phyloP scores from a whole-genome alignment of 2,329 filamentous ascomycete genomes.

The Colletotrichum horii region DNA sequence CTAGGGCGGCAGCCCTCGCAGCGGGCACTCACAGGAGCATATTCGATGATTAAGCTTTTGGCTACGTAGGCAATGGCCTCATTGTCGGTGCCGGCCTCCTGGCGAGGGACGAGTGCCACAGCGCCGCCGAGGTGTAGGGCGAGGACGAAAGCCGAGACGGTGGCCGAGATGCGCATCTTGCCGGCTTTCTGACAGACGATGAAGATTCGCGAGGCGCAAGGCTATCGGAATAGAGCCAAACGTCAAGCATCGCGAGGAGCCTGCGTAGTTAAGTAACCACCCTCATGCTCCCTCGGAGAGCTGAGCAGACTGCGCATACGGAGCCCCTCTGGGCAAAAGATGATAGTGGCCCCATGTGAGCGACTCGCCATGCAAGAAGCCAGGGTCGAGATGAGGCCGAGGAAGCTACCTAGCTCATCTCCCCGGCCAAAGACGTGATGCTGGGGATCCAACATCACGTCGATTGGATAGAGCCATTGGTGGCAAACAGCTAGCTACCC shows the following conservation, averaged over 20 bases:
- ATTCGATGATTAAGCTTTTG: constrained; percentile 28
- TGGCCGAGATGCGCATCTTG: constrained; percentile 21
- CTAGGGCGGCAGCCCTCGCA: constrained; percentile 7
- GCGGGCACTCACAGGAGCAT: constrained; percentile 23
- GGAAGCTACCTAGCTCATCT: background rate
- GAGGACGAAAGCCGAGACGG: constrained; percentile 13
- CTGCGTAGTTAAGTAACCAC: background rate
- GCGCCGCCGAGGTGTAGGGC: constrained; percentile 14
- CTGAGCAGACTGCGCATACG: background rate
- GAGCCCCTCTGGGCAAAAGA: background rate
- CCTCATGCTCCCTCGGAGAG: background rate
- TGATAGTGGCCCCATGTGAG: background rate
- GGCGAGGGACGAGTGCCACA: background rate
- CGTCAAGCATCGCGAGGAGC: background rate
- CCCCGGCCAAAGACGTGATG: constrained; percentile 4
- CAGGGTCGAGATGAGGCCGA: background rate
- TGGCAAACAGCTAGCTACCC: background rate
- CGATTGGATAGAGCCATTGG: background rate
- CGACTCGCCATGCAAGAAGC: background rate
- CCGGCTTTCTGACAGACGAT: background rate
- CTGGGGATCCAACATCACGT: background rate
- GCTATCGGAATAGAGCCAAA: background rate
- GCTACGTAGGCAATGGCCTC: constrained; percentile 2
- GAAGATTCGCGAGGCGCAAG: background rate
- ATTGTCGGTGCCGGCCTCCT: background rate